phyloP scores from a whole-genome alignment of 2,329 filamentous ascomycete species.

The Ceratocystis variospora region DNA sequence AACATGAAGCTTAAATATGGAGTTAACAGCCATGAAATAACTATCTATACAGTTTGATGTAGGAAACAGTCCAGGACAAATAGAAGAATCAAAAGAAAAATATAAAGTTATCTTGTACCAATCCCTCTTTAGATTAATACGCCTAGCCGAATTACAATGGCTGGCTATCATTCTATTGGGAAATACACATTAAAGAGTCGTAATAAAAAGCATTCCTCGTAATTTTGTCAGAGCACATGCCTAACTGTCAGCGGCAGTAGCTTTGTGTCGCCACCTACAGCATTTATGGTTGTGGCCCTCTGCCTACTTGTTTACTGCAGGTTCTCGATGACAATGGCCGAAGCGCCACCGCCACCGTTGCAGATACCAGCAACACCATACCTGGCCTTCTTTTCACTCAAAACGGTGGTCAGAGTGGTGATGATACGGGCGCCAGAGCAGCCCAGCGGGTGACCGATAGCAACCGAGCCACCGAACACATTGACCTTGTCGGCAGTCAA shows the following conservation, averaged over 20 bases:
- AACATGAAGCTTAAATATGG: too few relatives aligned
- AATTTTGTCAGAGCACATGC: conserved; percentile 2
- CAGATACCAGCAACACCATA: conserved; percentile 90
- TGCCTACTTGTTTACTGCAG: conserved; percentile 34
- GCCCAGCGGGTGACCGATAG: conserved; percentile 88
- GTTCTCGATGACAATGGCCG: conserved; percentile 79
- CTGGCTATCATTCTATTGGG: background rate
- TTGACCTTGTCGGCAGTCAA: conserved; percentile 80
- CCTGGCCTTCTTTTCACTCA: conserved; percentile 84
- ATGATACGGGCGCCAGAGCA: conserved; percentile 89
- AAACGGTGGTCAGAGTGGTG: conserved; percentile 74
- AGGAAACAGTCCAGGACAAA: background rate
- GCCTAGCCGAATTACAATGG: background rate
- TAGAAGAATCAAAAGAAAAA: background rate
- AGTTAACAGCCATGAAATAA: background rate
- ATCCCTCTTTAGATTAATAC: background rate
- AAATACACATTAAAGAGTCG: conserved; percentile 10
- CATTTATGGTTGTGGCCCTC: background rate
- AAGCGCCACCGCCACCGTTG: conserved; percentile 94
- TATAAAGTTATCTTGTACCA: background rate
- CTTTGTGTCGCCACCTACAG: background rate
- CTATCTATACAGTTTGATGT: background rate
- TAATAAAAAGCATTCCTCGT: conserved; percentile 8
- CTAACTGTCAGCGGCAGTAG: background rate
- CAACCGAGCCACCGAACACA: conserved; percentile 85